These are phyloP conservation scores for Cytospora leucostoma DNA, from an alignment of 2,329 filamentous ascomycete genomes.

Conservation along the genomic window DNA sequence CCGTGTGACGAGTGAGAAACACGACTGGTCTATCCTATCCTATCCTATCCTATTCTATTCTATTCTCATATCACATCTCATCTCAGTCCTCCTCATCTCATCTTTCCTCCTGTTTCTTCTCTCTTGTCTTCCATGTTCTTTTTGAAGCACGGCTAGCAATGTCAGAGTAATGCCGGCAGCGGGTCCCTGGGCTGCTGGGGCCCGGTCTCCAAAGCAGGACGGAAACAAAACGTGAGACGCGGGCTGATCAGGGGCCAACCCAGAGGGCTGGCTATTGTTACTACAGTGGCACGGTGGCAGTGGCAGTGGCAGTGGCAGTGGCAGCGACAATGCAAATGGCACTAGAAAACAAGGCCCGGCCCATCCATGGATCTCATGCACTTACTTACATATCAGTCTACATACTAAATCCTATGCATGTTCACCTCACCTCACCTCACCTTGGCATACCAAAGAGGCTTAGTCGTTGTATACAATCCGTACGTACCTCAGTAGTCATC, in stretches of 20 bases:
- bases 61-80: neutral
- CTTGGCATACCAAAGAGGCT: neutral
- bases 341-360: neutral
- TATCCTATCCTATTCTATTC: neutral
- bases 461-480: neutral
- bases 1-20: too few species aligned
- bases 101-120: too few species aligned
- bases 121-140: too few species aligned
- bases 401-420: too few species aligned
- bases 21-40: neutral
- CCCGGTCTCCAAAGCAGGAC: neutral
- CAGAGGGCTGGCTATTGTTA: constrained; percentile 4
- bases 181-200: too few species aligned
- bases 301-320: too few species aligned
- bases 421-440: too few species aligned
- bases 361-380: neutral
- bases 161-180: too few species aligned
- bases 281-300: neutral
- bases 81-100: too few species aligned
- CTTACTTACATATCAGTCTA: too few species aligned
- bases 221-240: constrained; percentile 4
- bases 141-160: too few species aligned
- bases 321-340: neutral
- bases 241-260: constrained; percentile 11
- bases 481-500: neutral